phyloP scores from a whole-genome alignment of 805 yeast species.

The Candida sakaeoensis region DNA sequence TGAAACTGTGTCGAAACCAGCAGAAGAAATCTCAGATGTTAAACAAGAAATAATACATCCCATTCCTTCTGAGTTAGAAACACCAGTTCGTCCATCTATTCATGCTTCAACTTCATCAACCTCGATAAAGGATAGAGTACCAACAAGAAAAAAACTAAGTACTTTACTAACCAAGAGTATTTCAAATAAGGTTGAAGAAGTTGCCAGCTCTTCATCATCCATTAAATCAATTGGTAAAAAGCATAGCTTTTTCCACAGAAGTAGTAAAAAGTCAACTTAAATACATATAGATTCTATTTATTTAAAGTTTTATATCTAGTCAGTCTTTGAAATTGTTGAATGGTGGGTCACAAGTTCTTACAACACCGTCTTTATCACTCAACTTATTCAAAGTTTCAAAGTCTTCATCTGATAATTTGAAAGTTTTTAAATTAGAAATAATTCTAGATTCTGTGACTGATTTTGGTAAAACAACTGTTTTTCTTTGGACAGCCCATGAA shows the following conservation, averaged over 20 bases:
- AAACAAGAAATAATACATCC: slow-evolving; percentile 4
- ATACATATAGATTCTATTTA: neutral
- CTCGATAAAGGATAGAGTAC: slow-evolving; percentile 9
- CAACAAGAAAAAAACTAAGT: slow-evolving; percentile 6
- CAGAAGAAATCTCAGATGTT: neutral
- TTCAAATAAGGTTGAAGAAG: slow-evolving; percentile 8
- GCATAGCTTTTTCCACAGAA: slow-evolving; percentile 18
- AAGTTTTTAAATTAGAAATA: slow-evolving; percentile 34
- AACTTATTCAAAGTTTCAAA: slow-evolving; percentile 30
- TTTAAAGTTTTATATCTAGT: neutral
- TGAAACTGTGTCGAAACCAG: slow-evolving; percentile 17
- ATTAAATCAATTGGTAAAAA: slow-evolving; percentile 12
- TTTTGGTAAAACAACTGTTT: slow-evolving; percentile 38
- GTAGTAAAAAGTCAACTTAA: neutral
- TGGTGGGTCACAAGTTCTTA: slow-evolving; percentile 27
- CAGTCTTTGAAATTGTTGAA: slow-evolving; percentile 12
- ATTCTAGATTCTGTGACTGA: slow-evolving; percentile 35
- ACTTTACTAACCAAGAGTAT: slow-evolving; percentile 8
- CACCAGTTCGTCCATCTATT: slow-evolving; percentile 11
- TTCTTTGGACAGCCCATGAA: slow-evolving; percentile 39
- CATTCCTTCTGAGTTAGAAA: slow-evolving; percentile 1
- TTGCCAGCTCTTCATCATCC: slow-evolving; percentile 9
- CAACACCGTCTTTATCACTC: slow-evolving; percentile 30
- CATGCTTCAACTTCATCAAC: slow-evolving; percentile 22
- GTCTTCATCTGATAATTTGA: slow-evolving; percentile 33